phyloP scores from a whole-genome alignment of 1,284 basidiomycete genomes.

The Kalmanozyma brasiliensis region DNA sequence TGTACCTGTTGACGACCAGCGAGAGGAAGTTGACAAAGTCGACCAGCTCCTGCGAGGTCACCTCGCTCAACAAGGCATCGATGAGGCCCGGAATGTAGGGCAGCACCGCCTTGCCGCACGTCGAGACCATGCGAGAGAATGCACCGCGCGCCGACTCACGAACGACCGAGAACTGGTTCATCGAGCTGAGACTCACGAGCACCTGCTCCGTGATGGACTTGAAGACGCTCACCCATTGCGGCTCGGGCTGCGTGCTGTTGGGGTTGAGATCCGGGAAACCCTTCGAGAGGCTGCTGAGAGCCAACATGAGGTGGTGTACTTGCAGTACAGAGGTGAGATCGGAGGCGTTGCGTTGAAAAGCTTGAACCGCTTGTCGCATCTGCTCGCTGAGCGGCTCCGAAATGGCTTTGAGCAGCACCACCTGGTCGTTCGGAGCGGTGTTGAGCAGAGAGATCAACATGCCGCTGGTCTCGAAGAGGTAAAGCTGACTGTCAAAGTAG shows the following conservation, averaged over 20 bases:
- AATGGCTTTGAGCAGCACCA: constrained; percentile 75
- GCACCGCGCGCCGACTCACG: constrained; percentile 86
- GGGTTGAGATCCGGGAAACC: constrained; percentile 79
- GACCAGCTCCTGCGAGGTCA: constrained; percentile 89
- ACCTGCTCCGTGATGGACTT: constrained; percentile 88
- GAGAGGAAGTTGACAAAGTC: constrained; percentile 96
- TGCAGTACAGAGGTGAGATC: constrained; percentile 82
- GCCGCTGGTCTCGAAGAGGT: constrained; percentile 93
- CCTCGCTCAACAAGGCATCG: constrained; percentile 85
- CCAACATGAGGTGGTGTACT: constrained; percentile 95
- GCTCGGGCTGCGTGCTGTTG: constrained; percentile 72
- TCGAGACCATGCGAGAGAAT: constrained; percentile 90
- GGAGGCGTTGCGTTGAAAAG: constrained; percentile 60
- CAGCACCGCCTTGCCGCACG: constrained; percentile 81
- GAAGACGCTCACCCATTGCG: constrained; percentile 83
- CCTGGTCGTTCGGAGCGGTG: constrained; percentile 77
- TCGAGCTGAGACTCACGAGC: constrained; percentile 83
- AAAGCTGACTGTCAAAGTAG: constrained; percentile 89
- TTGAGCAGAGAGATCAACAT: constrained; percentile 82
- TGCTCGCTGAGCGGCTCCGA: constrained; percentile 84
- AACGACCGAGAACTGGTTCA: constrained; percentile 87
- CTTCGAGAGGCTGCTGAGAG: constrained; percentile 92
- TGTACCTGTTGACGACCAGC: constrained; percentile 88
- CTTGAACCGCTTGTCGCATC: constrained; percentile 77
- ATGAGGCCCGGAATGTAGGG: constrained; percentile 85